Evolutionary conservation across 2,329 filamentous ascomycete genomes (phyloP), one percentile per base, ranked within the genome.

Genomic region (Byssoonygena ceratinophila): DNA sequence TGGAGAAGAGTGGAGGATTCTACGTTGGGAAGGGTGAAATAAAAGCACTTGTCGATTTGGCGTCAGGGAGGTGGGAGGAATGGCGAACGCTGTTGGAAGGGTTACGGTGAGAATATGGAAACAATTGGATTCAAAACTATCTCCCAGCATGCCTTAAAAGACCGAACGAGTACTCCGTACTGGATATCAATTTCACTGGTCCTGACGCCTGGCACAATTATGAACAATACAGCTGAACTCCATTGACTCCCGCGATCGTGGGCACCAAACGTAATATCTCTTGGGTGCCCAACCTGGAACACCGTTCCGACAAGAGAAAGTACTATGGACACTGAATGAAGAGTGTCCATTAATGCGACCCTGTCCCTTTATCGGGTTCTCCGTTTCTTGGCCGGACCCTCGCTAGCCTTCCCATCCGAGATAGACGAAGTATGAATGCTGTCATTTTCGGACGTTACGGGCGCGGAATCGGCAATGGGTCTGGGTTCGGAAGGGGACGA

Each of bases 1-100:
- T 97, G 56, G 87, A 92, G 61, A 97, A 95, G 75, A 81, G 77
- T 58, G 92, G 92, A 9, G 92, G 91, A 5, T 79, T 79, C 8
- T 74, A 81, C 6, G 72, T 92, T 34, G 84, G 82, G 6, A 78
- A 75, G 22, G 76, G 80, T 54, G 71, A 82, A 54, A 74, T 90
- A 65, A 77, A 70, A 57, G 71, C 75, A 37, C 73, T 87, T 58
- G 74, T 83, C 6, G 70, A 71, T 25, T 66, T 80, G 50, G 82
- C 84, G 1, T 75, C 78, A 58, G 73, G 74, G 55, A 78, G 85
- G 60, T 91, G 86, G 77, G 71, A 74, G 41, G 77, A 83, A 59
- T 77, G 76, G 64, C 67, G 75, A 65, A 36, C 64, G 66, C 67
- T 71, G 57, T 58, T 74, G 27, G 62, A 58, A 59, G 50, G 44